Evolutionary conservation across 2,329 filamentous ascomycete species (phyloP).

Genomic region (Graphilbum fragrans): DNA sequence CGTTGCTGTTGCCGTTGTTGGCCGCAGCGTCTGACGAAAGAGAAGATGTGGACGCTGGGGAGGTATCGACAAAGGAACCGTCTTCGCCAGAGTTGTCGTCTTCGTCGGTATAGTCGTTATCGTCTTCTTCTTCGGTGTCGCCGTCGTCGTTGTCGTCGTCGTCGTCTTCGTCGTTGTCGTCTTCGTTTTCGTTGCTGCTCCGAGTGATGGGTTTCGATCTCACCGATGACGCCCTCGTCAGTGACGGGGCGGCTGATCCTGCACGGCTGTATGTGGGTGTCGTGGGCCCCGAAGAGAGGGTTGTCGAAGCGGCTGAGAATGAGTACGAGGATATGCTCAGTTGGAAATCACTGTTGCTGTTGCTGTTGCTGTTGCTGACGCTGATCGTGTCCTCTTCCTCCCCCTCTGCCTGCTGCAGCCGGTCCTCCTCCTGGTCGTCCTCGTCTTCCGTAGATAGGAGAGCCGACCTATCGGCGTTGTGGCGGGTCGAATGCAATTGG

Average conservation of each 20-base stretch:
- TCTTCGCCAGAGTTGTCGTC: no score
- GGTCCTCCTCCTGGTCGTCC: neutral
- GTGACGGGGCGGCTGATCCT: constrained; percentile 24
- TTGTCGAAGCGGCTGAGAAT: constrained; percentile 30
- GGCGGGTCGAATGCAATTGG: neutral
- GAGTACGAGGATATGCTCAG: constrained; percentile 37
- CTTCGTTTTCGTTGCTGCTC: neutral
- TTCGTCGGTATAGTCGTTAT: constrained; percentile 15
- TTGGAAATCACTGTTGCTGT: constrained; percentile 24
- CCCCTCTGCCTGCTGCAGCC: neutral
- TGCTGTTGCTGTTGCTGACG: constrained; percentile 13
- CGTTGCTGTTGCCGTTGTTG: neutral
- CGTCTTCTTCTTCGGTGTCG: neutral
- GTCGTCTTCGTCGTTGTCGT: constrained; percentile 15
- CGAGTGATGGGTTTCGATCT: neutral
- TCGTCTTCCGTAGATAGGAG: constrained; percentile 10
- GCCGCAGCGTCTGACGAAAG: neutral
- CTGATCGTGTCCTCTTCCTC: neutral
- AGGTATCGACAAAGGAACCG: constrained; percentile 18
- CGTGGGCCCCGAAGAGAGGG: constrained; percentile 20
- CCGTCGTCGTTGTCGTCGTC: constrained; percentile 3
- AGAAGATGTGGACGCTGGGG: constrained; percentile 23
- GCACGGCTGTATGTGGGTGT: constrained; percentile 26
- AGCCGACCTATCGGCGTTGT: neutral
- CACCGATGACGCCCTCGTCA: constrained; percentile 23